These are phyloP conservation scores for Ceratocystis variospora DNA, from an alignment of 2,329 filamentous ascomycete genomes.

Conservation along the genomic window DNA sequence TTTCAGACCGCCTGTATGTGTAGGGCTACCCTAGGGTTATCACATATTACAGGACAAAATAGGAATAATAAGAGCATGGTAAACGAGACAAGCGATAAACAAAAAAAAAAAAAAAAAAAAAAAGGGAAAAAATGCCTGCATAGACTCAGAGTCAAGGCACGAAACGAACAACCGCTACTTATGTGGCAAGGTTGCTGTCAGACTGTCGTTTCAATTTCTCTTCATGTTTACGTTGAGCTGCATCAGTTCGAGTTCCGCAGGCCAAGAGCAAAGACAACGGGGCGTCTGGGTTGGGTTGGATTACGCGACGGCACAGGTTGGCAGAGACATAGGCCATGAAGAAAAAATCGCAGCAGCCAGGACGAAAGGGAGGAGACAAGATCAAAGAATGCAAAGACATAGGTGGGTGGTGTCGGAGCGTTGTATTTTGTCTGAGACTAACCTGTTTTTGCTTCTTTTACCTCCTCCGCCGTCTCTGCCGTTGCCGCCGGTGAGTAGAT, in stretches of 20 bases:
- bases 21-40: too few species aligned
- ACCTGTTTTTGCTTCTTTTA: neutral
- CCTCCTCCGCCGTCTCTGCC: too few species aligned
- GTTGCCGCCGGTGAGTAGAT: too few species aligned
- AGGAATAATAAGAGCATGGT: too few species aligned
- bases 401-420: neutral
- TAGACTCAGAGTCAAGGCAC: neutral
- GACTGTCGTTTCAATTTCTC: neutral
- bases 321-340: neutral
- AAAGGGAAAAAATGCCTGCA: neutral
- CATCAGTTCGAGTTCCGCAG: neutral
- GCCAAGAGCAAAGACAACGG: neutral
- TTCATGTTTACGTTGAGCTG: neutral
- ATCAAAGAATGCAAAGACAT: neutral
- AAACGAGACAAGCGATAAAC: too few species aligned
- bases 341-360: neutral
- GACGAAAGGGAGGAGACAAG: neutral
- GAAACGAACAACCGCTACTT: neutral
- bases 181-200: conserved; percentile 1
- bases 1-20: too few species aligned
- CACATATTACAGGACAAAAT: too few species aligned
- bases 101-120: neutral
- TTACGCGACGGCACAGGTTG: neutral
- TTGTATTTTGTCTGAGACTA: too few species aligned
- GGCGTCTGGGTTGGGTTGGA: neutral